phyloP scores from a whole-genome alignment of 768 basidiomycete genomes.

The Lactarius hengduanensis region DNA sequence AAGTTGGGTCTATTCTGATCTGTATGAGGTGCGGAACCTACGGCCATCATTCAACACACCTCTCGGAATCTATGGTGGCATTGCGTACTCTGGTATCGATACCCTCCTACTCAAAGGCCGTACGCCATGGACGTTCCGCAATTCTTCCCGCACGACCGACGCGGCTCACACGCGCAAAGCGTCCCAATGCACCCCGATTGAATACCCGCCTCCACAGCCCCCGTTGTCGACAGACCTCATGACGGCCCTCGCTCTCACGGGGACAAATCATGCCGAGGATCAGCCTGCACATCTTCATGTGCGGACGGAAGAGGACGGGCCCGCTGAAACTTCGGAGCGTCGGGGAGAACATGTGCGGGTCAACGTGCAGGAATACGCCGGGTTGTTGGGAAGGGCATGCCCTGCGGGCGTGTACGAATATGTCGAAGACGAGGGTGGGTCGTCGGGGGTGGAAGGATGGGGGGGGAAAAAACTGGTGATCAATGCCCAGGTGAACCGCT shows the following conservation, averaged over 20 bases:
- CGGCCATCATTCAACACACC: conserved; percentile 83
- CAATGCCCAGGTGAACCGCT: conserved; percentile 79
- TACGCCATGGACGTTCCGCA: conserved; percentile 90
- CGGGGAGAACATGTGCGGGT: conserved; percentile 65
- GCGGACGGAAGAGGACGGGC: conserved; percentile 37
- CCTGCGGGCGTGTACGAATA: conserved; percentile 98
- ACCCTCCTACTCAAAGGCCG: conserved; percentile 79
- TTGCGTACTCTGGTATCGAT: conserved; percentile 87
- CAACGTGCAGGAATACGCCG: conserved; percentile 81
- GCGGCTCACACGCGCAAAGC: conserved; percentile 71
- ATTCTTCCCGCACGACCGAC: conserved; percentile 52
- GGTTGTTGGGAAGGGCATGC: conserved; percentile 84
- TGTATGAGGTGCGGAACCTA: conserved; percentile 88
- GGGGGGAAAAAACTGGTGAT: conserved; percentile 89
- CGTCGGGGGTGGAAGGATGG: conserved; percentile 55
- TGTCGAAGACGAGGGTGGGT: conserved; percentile 59
- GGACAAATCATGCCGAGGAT: conserved; percentile 96
- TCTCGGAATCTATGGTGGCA: conserved; percentile 83
- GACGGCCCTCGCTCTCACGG: conserved; percentile 85
- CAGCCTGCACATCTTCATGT: conserved; percentile 88
- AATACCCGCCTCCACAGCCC: conserved; percentile 84
- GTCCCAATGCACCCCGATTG: conserved; percentile 64
- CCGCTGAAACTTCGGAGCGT: conserved; percentile 43
- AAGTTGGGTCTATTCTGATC: conserved; percentile 85
- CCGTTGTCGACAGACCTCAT: conserved; percentile 92